Conservation (phyloP, 2,329 filamentous ascomycete species). For the Leptographium galeiforme region DNA sequence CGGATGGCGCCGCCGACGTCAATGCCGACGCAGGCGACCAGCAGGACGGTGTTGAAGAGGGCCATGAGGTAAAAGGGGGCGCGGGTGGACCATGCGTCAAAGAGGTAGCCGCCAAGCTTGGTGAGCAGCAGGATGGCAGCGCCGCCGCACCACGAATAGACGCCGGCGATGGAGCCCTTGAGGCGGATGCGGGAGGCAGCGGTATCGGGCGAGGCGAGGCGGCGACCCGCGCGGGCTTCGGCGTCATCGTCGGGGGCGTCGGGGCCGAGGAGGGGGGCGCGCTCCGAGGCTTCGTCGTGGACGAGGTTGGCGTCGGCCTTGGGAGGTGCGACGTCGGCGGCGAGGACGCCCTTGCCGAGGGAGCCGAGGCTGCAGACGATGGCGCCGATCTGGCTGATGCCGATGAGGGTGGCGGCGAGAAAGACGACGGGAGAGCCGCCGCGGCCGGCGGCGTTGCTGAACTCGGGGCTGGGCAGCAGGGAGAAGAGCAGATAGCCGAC, state of each 20-base stretch:
- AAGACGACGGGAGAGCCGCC: slow-evolving; percentile 60
- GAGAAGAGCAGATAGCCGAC: slow-evolving; percentile 68
- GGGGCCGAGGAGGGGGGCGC: slow-evolving; percentile 23
- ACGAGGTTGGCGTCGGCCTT: slow-evolving; percentile 7
- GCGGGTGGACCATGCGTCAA: slow-evolving; percentile 59
- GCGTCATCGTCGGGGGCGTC: background rate
- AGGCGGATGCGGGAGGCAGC: slow-evolving; percentile 42
- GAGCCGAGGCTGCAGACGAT: slow-evolving; percentile 93
- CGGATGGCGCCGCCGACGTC: slow-evolving; percentile 27
- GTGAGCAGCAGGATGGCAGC: slow-evolving; percentile 82
- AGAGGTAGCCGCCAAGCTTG: slow-evolving; percentile 77
- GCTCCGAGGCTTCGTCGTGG: slow-evolving; percentile 18
- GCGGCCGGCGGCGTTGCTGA: slow-evolving; percentile 46
- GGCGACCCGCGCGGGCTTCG: background rate
- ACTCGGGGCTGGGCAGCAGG: slow-evolving; percentile 63
- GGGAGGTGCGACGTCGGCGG: slow-evolving; percentile 23
- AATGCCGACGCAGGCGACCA: slow-evolving; percentile 41
- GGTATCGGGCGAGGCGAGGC: background rate
- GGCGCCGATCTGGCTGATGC: slow-evolving; percentile 86
- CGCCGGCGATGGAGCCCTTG: slow-evolving; percentile 88
- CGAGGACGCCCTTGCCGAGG: slow-evolving; percentile 66
- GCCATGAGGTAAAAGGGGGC: slow-evolving; percentile 95
- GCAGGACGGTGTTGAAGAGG: slow-evolving; percentile 62
- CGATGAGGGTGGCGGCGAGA: slow-evolving; percentile 64
- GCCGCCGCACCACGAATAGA: slow-evolving; percentile 85